Percentiles rank a stretch among this genome's conserved stretches.
These are phyloP conservation scores for Lagenaria siceraria DNA, from an alignment of 306 rosid genomes.

Conservation along the genomic window DNA sequence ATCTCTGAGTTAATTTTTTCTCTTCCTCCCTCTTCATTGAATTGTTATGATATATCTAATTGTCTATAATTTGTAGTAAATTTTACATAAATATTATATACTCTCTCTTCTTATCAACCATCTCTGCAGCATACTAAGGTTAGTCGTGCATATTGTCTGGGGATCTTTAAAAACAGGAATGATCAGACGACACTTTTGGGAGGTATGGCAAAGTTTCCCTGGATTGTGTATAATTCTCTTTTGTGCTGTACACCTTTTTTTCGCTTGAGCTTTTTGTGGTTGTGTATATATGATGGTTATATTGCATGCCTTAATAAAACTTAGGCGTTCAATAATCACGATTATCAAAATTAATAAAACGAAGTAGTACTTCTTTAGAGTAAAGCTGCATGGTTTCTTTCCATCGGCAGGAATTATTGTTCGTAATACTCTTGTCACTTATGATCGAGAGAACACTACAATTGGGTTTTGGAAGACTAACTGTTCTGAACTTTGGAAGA, in stretches of 20 bases:
- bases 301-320: not conserved
- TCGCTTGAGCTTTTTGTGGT: not conserved
- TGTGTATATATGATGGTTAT: not conserved
- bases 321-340: not conserved
- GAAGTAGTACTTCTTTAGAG: not conserved
- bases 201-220: conserved; percentile 15
- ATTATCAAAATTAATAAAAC: not conserved
- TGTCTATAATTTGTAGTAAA: not conserved
- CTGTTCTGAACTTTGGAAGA: conserved; percentile 41
- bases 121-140: conserved; percentile 34
- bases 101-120: not conserved
- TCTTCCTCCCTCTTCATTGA: not conserved
- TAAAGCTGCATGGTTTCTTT: not conserved
- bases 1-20: not conserved
- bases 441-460: conserved; percentile 27
- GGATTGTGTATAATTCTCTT: not conserved
- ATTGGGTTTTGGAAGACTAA: conserved; percentile 42
- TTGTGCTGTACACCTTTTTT: not conserved
- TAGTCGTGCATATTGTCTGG: conserved; percentile 39
- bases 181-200: conserved; percentile 43
- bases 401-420: conserved; percentile 30
- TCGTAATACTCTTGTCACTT: conserved; percentile 44
- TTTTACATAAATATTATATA: not conserved
- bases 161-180: conserved; percentile 27
- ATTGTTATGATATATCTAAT: not conserved